Conservation (phyloP, 768 basidiomycete species). For the Tricholoma bakamatsutake region DNA sequence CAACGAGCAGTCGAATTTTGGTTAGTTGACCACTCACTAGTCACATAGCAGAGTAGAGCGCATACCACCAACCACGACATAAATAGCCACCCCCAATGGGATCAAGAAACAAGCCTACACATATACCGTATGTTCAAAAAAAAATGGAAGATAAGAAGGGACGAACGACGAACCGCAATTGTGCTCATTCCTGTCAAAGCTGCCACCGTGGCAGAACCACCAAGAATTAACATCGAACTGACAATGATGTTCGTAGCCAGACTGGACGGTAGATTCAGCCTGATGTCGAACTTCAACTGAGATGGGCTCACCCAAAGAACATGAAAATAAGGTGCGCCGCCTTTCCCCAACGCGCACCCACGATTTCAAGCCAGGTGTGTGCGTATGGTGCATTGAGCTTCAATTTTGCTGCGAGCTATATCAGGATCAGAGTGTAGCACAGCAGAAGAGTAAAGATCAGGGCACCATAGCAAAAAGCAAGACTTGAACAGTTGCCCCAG, state of each 20-base stretch:
- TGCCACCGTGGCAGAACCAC: slow-evolving; percentile 83
- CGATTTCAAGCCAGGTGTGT: slow-evolving; percentile 87
- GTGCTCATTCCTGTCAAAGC: slow-evolving; percentile 88
- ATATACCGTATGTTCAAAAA: neutral
- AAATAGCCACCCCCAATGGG: slow-evolving; percentile 81
- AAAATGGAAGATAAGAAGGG: neutral
- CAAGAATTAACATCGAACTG: slow-evolving; percentile 78
- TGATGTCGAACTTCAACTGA: neutral
- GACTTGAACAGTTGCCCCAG: slow-evolving; percentile 85
- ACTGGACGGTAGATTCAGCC: slow-evolving; percentile 22
- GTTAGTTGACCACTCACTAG: slow-evolving; percentile 46
- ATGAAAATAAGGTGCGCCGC: slow-evolving; percentile 79
- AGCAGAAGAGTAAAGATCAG: neutral
- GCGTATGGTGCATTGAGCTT: slow-evolving; percentile 88
- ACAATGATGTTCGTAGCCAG: slow-evolving; percentile 89
- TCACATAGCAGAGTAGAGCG: slow-evolving; percentile 81
- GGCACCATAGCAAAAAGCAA: slow-evolving; percentile 80
- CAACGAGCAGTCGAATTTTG: neutral
- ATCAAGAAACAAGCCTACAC: slow-evolving; percentile 81
- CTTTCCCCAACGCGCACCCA: slow-evolving; percentile 74
- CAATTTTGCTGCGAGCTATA: slow-evolving; percentile 80
- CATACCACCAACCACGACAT: slow-evolving; percentile 86
- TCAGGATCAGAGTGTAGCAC: neutral
- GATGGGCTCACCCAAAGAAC: slow-evolving; percentile 63
- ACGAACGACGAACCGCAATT: slow-evolving; percentile 49